phyloP scores from a whole-genome alignment of 768 basidiomycete genomes.

The Tulasnella sp. region DNA sequence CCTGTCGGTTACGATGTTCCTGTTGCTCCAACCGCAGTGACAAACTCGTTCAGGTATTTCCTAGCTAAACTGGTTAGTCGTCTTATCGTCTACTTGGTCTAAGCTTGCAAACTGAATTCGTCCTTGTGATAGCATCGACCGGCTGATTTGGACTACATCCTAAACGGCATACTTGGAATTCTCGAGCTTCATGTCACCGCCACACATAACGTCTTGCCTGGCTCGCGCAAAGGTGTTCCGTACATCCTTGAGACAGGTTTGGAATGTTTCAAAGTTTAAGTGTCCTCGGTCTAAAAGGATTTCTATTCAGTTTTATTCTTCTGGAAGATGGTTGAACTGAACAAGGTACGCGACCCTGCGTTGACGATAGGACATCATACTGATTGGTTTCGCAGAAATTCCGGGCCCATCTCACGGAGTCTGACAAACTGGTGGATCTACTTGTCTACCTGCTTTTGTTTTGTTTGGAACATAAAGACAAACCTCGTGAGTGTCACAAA shows the following conservation, averaged over 20 bases:
- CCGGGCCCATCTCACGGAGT: conserved; percentile 65
- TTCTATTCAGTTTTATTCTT: conserved; percentile 51
- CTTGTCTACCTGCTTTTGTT: conserved; percentile 70
- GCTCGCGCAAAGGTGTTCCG: conserved; percentile 71
- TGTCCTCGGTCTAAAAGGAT: not conserved
- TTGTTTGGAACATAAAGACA: conserved; percentile 83
- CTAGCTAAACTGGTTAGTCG: conserved; percentile 68
- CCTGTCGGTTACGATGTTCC: not conserved
- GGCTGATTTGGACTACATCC: conserved; percentile 77
- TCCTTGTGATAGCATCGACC: conserved; percentile 56
- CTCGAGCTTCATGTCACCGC: conserved; percentile 62
- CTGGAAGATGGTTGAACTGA: conserved; percentile 88
- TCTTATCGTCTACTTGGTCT: conserved; percentile 3
- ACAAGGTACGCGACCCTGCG: conserved; percentile 49
- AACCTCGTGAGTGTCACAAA: conserved; percentile 53
- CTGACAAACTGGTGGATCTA: conserved; percentile 65
- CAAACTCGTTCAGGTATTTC: conserved; percentile 89
- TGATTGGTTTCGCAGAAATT: conserved; percentile 59
- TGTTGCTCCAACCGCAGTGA: conserved; percentile 32
- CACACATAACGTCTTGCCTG: conserved; percentile 65
- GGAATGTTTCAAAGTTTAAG: conserved; percentile 22
- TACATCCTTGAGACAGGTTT: conserved; percentile 73
- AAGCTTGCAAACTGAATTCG: conserved; percentile 1
- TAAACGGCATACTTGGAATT: conserved; percentile 49
- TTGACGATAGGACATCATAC: not conserved